A percentile compares a stretch with the other conserved stretches of the same genome.
Evolutionary conservation across 225 moss, liverwort and hornwort genomes (phyloP).

Genomic region (Straminergon stramineum): DNA sequence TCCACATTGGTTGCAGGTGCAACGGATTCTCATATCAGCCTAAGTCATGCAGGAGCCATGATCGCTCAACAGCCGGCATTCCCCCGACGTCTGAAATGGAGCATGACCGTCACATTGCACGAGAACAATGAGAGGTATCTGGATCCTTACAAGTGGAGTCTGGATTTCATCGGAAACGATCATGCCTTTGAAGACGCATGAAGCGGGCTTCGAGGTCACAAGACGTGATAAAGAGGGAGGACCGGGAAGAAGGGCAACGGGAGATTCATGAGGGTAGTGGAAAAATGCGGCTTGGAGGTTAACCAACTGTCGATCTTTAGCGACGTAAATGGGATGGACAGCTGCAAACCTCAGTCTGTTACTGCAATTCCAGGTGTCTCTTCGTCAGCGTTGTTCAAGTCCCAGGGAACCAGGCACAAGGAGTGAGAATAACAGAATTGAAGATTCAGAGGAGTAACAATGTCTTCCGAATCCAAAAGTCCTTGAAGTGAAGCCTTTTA

Average conservation of each 20-base stretch:
- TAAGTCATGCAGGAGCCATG: background rate
- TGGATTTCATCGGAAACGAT: background rate
- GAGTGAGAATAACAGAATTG: background rate
- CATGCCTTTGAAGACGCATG: background rate
- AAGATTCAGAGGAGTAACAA: no score
- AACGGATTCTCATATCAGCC: background rate
- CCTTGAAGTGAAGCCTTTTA: background rate
- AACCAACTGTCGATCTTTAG: background rate
- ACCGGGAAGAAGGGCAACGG: background rate
- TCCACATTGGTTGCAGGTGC: background rate
- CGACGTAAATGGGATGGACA: background rate
- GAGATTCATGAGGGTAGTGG: slow-evolving; percentile 9
- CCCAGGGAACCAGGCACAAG: background rate
- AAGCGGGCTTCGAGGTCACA: background rate
- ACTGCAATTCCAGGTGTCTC: background rate
- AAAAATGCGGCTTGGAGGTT: slow-evolving; percentile 1
- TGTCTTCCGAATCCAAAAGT: background rate
- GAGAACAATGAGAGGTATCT: background rate
- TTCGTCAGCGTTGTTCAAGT: background rate
- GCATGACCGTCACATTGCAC: background rate
- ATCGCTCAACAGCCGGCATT: background rate
- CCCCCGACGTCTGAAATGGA: background rate
- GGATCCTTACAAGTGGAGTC: background rate
- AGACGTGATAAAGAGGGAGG: background rate
- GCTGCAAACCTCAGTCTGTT: background rate